Conservation (phyloP, 2,329 filamentous ascomycete genomes). For the Cladosporium sp. region DNA sequence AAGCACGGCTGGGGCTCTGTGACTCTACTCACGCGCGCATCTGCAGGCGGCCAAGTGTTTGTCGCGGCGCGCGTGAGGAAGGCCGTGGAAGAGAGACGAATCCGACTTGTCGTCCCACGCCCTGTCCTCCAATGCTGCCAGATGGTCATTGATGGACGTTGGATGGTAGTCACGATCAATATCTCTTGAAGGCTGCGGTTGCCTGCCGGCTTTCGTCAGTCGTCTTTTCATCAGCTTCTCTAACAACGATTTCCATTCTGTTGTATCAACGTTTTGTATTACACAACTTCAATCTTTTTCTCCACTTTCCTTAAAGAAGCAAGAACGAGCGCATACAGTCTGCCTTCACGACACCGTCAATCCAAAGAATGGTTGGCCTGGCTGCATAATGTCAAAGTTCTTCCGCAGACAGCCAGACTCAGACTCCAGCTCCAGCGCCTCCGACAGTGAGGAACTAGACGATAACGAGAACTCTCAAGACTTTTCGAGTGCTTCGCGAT, state of each 20-base stretch:
- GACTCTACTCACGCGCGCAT: too few relatives aligned
- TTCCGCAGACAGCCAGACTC: slow-evolving; percentile 8
- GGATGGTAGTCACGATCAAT: not conserved
- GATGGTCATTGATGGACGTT: not conserved
- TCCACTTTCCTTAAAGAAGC: too few relatives aligned
- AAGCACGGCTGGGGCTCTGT: too few relatives aligned
- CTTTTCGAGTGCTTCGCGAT: not conserved
- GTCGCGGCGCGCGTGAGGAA: not conserved
- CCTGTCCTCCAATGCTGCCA: slow-evolving; percentile 6
- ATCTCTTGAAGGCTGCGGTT: not conserved
- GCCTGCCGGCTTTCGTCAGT: not conserved
- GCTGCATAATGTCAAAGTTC: slow-evolving; percentile 11
- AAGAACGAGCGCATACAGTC: too few relatives aligned
- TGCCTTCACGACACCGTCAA: too few relatives aligned
- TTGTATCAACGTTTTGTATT: too few relatives aligned
- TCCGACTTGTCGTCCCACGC: not conserved
- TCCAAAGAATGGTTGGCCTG: slow-evolving; percentile 1
- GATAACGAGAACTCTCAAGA: not conserved
- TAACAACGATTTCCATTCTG: too few relatives aligned
- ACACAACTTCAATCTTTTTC: too few relatives aligned
- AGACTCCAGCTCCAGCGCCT: slow-evolving; percentile 6
- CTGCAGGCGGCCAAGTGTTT: not conserved
- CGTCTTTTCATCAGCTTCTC: too few relatives aligned
- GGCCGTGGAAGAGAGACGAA: not conserved
- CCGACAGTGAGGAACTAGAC: slow-evolving; percentile 4